Base-by-base conservation (phyloP, 495 filamentous ascomycete genomes). In the Parachaetomium inaequale region DNA sequence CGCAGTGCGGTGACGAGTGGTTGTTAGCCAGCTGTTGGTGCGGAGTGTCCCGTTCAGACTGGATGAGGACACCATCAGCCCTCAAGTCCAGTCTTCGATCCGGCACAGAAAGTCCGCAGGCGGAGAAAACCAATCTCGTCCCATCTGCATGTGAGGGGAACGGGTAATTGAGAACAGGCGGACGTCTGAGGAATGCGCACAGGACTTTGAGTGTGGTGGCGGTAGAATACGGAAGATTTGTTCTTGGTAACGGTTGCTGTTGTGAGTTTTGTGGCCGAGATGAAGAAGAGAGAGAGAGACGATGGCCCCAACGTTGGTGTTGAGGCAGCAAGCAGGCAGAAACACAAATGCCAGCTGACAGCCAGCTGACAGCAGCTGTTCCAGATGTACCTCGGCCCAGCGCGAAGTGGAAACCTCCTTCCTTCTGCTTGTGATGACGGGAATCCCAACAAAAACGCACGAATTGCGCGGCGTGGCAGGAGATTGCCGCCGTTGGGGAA, bases 401-500 rank as follows among this genome's bases (percentile, higher is more conserved):
- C 36, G n/a, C 36, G n/a, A 59, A 59, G 58, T 61, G 58, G 58
- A 40, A 46, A 53, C 58, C 11, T 4, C 47, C 29, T 34, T 54
- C 45, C 4, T n/a, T n/a, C n/a, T 53, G 17, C 43, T 58, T 58
- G 53, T 52, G 61, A 43, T 4, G 28, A 17, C 25, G 11, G 2
- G 45, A 63, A 53, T 58, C 61, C 61, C 61, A 63, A 63, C 61
- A 58, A 36, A 63, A 63, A 63, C 19, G 42, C 25, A 15, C 4
- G 11, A 34, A 55, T 40, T 56, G 40, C 51, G 29, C 2, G 6
- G 7, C 17, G 26, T 5, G 12, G 6, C 14, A 34, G 23, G 31
- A 19, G 11, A 12, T 38, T 21, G 29, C 10, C 38, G 29, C 10
- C n/a, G 55, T 58, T 40, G 36, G 36, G 36, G 17, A 40, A 2